A percentile compares a stretch with the other conserved stretches of the same genome.
These are phyloP conservation scores for Venturia nashicola DNA, from an alignment of 2,329 filamentous ascomycete genomes.

Conservation along the genomic window DNA sequence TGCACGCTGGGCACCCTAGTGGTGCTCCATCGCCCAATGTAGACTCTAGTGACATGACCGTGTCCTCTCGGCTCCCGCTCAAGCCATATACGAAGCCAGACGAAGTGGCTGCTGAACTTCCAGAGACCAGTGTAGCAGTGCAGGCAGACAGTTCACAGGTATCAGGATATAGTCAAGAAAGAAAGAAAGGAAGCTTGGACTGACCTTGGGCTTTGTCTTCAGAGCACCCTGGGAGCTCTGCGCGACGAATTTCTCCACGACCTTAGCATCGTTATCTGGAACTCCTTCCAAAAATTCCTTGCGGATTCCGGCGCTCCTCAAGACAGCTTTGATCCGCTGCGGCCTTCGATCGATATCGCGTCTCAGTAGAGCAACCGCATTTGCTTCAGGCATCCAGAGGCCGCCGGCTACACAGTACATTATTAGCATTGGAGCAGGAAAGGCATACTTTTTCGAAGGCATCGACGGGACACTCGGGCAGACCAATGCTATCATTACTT, in stretches of 20 bases:
- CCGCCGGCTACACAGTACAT: slow-evolving; percentile 48
- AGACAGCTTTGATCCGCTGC: slow-evolving; percentile 52
- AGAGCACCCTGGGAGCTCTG: slow-evolving; percentile 61
- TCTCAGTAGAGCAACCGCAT: slow-evolving; percentile 54
- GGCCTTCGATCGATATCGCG: slow-evolving; percentile 65
- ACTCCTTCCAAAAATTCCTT: slow-evolving; percentile 50
- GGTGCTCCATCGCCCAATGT: background rate
- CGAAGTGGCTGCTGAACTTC: background rate
- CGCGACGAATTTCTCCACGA: slow-evolving; percentile 55
- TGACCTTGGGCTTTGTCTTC: slow-evolving; percentile 76
- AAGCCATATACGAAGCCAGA: background rate
- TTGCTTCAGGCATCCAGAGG: slow-evolving; percentile 64
- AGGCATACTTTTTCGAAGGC: background rate
- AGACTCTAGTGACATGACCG: background rate
- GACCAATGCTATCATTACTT: background rate
- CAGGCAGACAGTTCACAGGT: background rate
- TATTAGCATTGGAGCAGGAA: slow-evolving; percentile 3
- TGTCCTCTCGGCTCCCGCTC: background rate
- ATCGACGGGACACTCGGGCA: background rate
- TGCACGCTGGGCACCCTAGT: background rate
- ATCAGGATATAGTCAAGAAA: background rate
- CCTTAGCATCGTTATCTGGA: slow-evolving; percentile 44
- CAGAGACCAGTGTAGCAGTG: background rate
- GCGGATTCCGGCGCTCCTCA: slow-evolving; percentile 50
- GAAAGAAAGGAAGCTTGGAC: slow-evolving; percentile 16